These are phyloP conservation scores for Pythium aquatile DNA, from an alignment of 352 stramenopile genomes.

Conservation along the genomic window DNA sequence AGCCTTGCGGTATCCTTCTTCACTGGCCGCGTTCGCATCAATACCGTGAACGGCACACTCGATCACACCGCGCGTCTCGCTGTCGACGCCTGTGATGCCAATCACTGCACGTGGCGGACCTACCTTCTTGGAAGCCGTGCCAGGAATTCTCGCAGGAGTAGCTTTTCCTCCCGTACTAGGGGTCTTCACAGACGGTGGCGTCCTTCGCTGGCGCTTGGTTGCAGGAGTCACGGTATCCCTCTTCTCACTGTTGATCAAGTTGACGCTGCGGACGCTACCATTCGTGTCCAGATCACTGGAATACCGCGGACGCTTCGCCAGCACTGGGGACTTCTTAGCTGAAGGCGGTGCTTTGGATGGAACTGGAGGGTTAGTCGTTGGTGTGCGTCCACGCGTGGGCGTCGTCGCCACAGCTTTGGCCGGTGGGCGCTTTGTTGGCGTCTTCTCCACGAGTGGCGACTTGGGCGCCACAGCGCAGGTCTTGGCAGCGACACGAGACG, in stretches of 20 bases:
- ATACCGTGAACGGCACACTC: slow-evolving; percentile 80
- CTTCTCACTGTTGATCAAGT: slow-evolving; percentile 14
- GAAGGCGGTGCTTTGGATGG: slow-evolving; percentile 2
- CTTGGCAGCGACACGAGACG: slow-evolving; percentile 23
- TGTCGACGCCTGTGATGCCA: slow-evolving; percentile 70
- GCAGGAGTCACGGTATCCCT: slow-evolving; percentile 7
- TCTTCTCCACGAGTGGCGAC: slow-evolving; percentile 8
- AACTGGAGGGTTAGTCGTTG: not conserved
- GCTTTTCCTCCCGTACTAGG: slow-evolving; percentile 13
- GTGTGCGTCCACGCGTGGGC: slow-evolving; percentile 3
- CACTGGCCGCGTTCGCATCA: slow-evolving; percentile 55
- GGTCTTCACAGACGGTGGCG: not conserved
- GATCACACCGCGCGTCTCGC: slow-evolving; percentile 53
- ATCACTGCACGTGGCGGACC: slow-evolving; percentile 51
- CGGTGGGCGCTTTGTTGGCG: slow-evolving; percentile 3
- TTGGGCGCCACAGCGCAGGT: slow-evolving; percentile 10
- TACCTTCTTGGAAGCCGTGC: slow-evolving; percentile 12
- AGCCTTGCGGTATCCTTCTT: slow-evolving; percentile 51
- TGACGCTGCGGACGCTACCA: slow-evolving; percentile 14
- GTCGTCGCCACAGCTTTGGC: slow-evolving; percentile 7
- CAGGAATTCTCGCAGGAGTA: not conserved
- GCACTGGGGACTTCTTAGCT: not conserved
- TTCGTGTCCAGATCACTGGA: slow-evolving; percentile 10
- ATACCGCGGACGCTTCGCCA: slow-evolving; percentile 17
- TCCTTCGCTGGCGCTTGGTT: slow-evolving; percentile 18